phyloP scores from a whole-genome alignment of 352 stramenopile species.

The Phytophthora ohioensis region DNA sequence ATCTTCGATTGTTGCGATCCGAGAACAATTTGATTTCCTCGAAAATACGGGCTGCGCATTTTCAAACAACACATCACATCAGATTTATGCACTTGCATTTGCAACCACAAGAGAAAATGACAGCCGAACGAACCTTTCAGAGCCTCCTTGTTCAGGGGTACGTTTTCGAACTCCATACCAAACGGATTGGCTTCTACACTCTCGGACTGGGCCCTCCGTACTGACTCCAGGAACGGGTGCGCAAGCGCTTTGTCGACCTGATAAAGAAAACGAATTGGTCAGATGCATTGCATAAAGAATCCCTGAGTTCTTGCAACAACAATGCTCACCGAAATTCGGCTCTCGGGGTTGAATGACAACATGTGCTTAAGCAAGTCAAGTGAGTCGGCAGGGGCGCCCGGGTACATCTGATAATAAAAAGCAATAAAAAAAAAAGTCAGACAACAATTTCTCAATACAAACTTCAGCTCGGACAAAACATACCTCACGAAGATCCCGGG shows the following conservation, averaged over 20 bases:
- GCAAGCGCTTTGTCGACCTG: constrained; percentile 86
- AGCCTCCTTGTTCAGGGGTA: constrained; percentile 82
- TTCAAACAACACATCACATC: constrained; percentile 4
- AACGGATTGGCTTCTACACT: constrained; percentile 81
- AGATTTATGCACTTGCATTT: background rate
- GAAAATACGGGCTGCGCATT: constrained; percentile 77
- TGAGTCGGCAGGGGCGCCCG: constrained; percentile 76
- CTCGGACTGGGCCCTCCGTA: constrained; percentile 80
- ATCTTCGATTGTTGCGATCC: constrained; percentile 78
- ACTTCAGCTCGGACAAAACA: background rate
- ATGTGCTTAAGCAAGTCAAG: constrained; percentile 90
- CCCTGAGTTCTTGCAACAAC: background rate
- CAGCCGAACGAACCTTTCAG: constrained; percentile 72
- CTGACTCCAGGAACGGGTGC: constrained; percentile 85
- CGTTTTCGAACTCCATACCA: constrained; percentile 91
- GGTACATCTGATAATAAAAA: constrained; percentile 67
- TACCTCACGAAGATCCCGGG: constrained; percentile 77
- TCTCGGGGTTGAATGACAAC: constrained; percentile 84
- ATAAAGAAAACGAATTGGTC: constrained; percentile 6
- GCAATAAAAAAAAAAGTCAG: constrained; percentile 16
- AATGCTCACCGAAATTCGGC: constrained; percentile 76
- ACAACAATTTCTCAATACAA: background rate
- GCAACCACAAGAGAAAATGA: background rate
- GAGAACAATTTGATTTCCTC: constrained; percentile 90
- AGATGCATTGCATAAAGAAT: constrained; percentile 6